Conservation (phyloP, 768 basidiomycete species). For the Asterophora parasitica region DNA sequence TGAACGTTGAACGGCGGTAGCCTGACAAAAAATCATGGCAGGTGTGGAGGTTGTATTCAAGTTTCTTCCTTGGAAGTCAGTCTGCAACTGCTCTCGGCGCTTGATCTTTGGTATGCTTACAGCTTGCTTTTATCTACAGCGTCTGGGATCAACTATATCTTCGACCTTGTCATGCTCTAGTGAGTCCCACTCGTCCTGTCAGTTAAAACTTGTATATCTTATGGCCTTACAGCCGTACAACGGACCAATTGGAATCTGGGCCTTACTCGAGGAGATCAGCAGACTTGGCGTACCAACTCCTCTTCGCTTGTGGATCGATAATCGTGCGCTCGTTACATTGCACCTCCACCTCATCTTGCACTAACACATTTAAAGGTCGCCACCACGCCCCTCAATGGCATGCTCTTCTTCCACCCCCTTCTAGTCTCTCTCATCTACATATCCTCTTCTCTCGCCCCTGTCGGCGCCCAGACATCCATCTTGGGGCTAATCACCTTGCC, state of each 20-base stretch:
- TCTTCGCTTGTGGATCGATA: constrained; percentile 49
- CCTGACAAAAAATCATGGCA: constrained; percentile 22
- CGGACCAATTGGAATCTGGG: constrained; percentile 58
- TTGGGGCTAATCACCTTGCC: constrained; percentile 79
- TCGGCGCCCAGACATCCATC: constrained; percentile 64
- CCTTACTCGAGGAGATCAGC: constrained; percentile 58
- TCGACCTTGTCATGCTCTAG: constrained; percentile 73
- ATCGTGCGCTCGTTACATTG: constrained; percentile 41
- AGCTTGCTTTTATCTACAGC: constrained; percentile 23
- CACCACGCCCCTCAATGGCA: constrained; percentile 56
- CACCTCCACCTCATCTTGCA: background rate
- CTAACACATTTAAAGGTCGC: constrained; percentile 28
- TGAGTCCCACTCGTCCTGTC: constrained; percentile 18
- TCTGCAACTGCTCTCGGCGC: background rate
- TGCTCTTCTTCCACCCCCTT: constrained; percentile 59
- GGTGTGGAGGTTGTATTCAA: constrained; percentile 72
- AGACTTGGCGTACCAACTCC: constrained; percentile 74
- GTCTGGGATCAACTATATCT: constrained; percentile 51
- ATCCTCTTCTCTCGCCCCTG: constrained; percentile 58
- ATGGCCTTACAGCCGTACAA: constrained; percentile 46
- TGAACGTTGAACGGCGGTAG: too few species aligned
- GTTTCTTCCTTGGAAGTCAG: constrained; percentile 69
- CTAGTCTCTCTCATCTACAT: constrained; percentile 67
- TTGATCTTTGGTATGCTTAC: background rate
- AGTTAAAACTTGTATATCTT: background rate